phyloP scores from a whole-genome alignment of 179 eudicot species.

The Beta macrorhiza region DNA sequence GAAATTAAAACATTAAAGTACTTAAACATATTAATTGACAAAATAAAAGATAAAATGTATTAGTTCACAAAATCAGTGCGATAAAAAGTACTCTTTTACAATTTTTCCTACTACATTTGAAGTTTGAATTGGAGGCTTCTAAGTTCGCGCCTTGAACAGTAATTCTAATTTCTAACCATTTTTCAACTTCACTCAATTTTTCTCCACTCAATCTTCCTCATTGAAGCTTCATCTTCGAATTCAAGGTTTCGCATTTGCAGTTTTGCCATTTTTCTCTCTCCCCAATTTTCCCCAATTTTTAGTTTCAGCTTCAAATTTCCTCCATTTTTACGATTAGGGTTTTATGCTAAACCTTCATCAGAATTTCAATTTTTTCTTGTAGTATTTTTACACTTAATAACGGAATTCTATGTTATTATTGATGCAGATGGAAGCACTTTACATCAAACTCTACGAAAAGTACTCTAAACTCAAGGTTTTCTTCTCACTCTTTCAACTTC shows the following conservation, averaged over 20 bases:
- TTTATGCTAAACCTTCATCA: neutral
- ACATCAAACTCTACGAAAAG: slow-evolving; percentile 65
- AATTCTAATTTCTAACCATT: neutral
- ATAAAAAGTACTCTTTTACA: too few relatives aligned
- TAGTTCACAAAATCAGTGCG: too few relatives aligned
- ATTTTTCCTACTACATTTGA: too few relatives aligned
- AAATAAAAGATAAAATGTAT: too few relatives aligned
- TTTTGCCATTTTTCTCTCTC: neutral
- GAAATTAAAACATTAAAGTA: too few relatives aligned
- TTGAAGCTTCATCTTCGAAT: neutral
- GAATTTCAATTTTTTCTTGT: neutral
- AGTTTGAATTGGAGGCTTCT: too few relatives aligned
- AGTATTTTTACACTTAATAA: neutral
- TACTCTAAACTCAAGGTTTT: slow-evolving; percentile 70
- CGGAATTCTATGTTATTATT: neutral
- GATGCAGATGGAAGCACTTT: slow-evolving; percentile 66
- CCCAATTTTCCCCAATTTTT: neutral
- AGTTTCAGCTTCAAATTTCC: neutral
- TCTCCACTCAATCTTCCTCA: slow-evolving; percentile 3
- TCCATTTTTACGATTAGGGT: slow-evolving; percentile 12
- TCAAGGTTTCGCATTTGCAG: neutral
- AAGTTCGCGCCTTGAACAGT: too few relatives aligned
- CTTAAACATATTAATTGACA: too few relatives aligned
- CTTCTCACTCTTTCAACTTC: neutral
- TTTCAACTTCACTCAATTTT: neutral